These are phyloP conservation scores for Verbena officinalis DNA, from an alignment of 257 asterid species.

Conservation along the genomic window DNA sequence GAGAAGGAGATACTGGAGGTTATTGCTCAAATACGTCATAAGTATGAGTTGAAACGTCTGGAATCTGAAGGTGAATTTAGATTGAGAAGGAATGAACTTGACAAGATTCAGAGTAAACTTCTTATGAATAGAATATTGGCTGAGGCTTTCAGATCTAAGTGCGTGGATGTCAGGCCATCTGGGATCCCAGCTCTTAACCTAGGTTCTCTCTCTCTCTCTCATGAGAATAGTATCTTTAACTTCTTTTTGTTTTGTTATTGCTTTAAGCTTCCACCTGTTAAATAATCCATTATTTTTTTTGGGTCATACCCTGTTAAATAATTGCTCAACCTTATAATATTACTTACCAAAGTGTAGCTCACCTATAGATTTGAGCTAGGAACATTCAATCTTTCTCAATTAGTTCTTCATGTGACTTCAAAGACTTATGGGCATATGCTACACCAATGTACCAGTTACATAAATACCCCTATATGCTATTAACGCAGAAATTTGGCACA, in stretches of 20 bases:
- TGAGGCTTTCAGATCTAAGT: conserved; percentile 70
- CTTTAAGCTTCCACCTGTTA: no score
- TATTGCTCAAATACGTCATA: conserved; percentile 51
- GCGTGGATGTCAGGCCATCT: conserved; percentile 59
- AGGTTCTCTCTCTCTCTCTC: conserved; percentile 41
- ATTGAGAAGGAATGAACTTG: conserved; percentile 49
- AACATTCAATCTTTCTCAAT: not conserved
- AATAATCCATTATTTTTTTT: not conserved
- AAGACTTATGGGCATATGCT: not conserved
- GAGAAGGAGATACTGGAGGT: conserved; percentile 73
- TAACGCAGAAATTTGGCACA: not conserved
- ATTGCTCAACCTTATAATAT: not conserved
- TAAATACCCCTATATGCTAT: not conserved
- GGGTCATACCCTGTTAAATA: not conserved
- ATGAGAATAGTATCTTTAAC: not conserved
- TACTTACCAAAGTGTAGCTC: not conserved
- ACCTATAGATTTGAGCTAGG: not conserved
- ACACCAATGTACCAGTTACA: no score
- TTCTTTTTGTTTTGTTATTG: not conserved
- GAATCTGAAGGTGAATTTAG: conserved; percentile 52
- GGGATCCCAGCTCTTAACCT: conserved; percentile 48
- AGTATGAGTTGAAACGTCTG: conserved; percentile 54
- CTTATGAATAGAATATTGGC: conserved; percentile 70
- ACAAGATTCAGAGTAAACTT: conserved; percentile 47
- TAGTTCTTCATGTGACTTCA: not conserved